Evolutionary conservation across 768 basidiomycete genomes (phyloP).

Genomic region (Tephrocybe sp.): DNA sequence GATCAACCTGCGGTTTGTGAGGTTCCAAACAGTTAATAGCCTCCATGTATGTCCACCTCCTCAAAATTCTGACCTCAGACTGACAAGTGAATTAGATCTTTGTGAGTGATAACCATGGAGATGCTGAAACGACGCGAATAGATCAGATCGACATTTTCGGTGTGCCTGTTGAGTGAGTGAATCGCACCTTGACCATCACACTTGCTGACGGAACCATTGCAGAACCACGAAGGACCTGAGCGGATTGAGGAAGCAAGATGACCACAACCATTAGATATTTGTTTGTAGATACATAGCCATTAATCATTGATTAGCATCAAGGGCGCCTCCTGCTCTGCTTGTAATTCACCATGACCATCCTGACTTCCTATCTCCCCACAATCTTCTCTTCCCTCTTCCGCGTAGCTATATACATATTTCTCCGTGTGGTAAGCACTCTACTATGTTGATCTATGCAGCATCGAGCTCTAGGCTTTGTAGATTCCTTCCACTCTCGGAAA

Average conservation of each 20-base stretch:
- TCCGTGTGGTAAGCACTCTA: conserved; percentile 43
- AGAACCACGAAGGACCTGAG: conserved; percentile 36
- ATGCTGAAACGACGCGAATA: conserved; percentile 63
- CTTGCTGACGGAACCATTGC: background rate
- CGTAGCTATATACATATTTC: conserved; percentile 44
- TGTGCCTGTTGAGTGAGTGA: conserved; percentile 52
- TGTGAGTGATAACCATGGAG: conserved; percentile 65
- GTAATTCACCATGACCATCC: conserved; percentile 15
- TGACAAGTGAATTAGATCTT: conserved; percentile 50
- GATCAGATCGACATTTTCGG: conserved; percentile 70
- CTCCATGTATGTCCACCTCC: conserved; percentile 51
- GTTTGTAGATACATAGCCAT: background rate
- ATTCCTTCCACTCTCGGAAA: conserved; percentile 38
- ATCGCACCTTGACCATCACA: background rate
- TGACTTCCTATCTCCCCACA: conserved; percentile 24
- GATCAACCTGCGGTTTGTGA: conserved; percentile 59
- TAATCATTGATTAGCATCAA: too few relatives aligned
- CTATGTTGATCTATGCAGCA: background rate
- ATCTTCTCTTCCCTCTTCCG: conserved; percentile 40
- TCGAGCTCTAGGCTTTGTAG: conserved; percentile 23
- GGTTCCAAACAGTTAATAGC: conserved; percentile 68
- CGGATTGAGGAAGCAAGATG: conserved; percentile 28
- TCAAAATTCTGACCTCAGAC: background rate
- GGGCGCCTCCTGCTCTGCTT: too few relatives aligned
- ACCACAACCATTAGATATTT: background rate